Evolutionary conservation across 2,329 filamentous ascomycete species (phyloP).

Genomic region (Westerdykella sp.): DNA sequence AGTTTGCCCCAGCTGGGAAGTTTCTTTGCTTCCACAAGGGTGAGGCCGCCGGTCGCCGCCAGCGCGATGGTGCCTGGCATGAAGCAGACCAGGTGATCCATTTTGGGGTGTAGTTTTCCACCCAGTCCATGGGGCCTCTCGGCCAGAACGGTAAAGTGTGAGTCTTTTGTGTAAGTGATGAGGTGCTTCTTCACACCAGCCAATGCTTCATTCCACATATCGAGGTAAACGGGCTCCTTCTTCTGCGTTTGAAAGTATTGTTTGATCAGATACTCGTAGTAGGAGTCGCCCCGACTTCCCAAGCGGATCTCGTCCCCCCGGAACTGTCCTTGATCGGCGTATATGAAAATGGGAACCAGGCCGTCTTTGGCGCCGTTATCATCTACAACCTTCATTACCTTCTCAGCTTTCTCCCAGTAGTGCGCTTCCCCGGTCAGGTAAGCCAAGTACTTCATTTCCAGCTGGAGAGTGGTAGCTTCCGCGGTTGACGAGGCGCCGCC

Average conservation of each 20-base stretch:
- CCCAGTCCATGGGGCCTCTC: constrained; percentile 73
- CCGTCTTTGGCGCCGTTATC: constrained; percentile 73
- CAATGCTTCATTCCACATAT: constrained; percentile 88
- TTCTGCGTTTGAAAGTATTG: constrained; percentile 92
- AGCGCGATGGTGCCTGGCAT: constrained; percentile 93
- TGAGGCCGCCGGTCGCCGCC: constrained; percentile 71
- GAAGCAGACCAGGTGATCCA: constrained; percentile 98
- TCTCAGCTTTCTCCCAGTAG: constrained; percentile 89
- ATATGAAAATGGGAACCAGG: constrained; percentile 85
- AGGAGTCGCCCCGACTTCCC: constrained; percentile 91
- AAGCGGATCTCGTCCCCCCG: constrained; percentile 79
- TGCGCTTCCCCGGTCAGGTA: constrained; percentile 87
- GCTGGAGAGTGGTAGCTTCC: constrained; percentile 83
- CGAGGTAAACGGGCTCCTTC: constrained; percentile 76
- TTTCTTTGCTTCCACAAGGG: constrained; percentile 68
- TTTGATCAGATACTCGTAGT: constrained; percentile 98
- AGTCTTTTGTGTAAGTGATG: constrained; percentile 76
- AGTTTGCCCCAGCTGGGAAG: constrained; percentile 63
- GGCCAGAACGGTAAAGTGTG: constrained; percentile 79
- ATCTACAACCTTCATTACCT: constrained; percentile 86
- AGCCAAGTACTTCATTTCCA: constrained; percentile 95
- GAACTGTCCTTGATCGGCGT: constrained; percentile 72
- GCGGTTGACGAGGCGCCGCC: constrained; percentile 87
- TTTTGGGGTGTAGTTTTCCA: constrained; percentile 68
- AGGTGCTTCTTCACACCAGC: constrained; percentile 84